Conservation (phyloP, 768 basidiomycete genomes). For the Leccinum olivaceopallidum region DNA sequence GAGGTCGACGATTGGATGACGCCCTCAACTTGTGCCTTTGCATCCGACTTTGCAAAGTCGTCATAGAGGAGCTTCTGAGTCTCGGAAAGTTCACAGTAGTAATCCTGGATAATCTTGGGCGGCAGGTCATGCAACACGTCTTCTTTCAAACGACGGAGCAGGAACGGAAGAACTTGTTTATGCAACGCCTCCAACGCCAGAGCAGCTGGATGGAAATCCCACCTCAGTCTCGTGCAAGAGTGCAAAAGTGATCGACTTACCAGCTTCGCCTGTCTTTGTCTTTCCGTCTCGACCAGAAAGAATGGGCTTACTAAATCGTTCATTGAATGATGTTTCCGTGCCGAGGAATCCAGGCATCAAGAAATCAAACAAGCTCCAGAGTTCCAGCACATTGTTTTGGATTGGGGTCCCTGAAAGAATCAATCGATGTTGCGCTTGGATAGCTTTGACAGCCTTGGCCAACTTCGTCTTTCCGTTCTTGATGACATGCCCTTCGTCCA, state of each 20-base stretch:
- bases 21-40: constrained; percentile 61
- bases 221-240: constrained; percentile 2
- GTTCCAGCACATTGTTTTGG: constrained; percentile 96
- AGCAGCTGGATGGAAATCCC: constrained; percentile 58
- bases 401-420: constrained; percentile 98
- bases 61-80: constrained; percentile 94
- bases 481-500: constrained; percentile 98
- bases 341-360: constrained; percentile 99
- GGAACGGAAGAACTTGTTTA: constrained; percentile 98
- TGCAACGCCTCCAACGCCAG: constrained; percentile 94
- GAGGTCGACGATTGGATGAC: constrained; percentile 51
- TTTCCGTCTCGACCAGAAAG: constrained; percentile 94
- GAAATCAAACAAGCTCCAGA: constrained; percentile 99
- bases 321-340: constrained; percentile 92
- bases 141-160: constrained; percentile 94
- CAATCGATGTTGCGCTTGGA: constrained; percentile 89
- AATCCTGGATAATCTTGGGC: constrained; percentile 99
- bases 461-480: constrained; percentile 99
- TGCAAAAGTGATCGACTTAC: constrained; percentile 45
- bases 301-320: constrained; percentile 95
- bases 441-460: constrained; percentile 91
- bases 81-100: constrained; percentile 96
- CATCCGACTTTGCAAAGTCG: constrained; percentile 83
- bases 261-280: constrained; percentile 91
- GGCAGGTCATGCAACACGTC: constrained; percentile 95